A percentile compares a stretch with the other conserved stretches of the same genome.
phyloP scores from a whole-genome alignment of 192 early-diverging fungal genomes.

The Endogone sp. region DNA sequence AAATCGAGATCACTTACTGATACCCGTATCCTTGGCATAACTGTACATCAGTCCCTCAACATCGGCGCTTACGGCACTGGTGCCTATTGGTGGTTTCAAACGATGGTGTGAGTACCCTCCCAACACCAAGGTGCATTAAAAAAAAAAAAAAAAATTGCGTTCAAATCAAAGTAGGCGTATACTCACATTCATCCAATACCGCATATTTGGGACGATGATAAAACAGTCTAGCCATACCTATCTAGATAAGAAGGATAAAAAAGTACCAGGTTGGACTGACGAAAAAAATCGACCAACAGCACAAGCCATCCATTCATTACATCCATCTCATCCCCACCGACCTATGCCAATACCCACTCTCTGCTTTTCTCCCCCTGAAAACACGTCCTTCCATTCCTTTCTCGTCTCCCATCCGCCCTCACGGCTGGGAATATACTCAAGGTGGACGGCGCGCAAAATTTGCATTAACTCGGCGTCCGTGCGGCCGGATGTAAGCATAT shows the following conservation, averaged over 20 bases:
- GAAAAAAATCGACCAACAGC: no score
- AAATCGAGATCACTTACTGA: conserved; percentile 65
- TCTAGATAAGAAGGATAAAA: conserved; percentile 31
- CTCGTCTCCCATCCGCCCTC: conserved; percentile 89
- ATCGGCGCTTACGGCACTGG: conserved; percentile 84
- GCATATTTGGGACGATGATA: conserved; percentile 96
- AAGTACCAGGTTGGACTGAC: no score
- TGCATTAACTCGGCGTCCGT: conserved; percentile 79
- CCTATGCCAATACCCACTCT: conserved; percentile 40
- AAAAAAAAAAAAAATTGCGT: background rate
- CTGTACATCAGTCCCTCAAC: conserved; percentile 90
- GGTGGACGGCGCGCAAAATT: conserved; percentile 81
- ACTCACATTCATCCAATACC: conserved; percentile 94
- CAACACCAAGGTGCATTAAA: background rate
- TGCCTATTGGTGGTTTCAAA: conserved; percentile 14
- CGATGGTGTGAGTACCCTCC: no score
- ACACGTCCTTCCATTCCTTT: conserved; percentile 89
- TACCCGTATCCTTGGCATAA: conserved; percentile 75
- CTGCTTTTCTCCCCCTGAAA: conserved; percentile 96
- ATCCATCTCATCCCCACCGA: background rate
- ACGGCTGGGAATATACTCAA: conserved; percentile 73
- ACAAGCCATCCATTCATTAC: background rate
- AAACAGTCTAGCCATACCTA: conserved; percentile 94
- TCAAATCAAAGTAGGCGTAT: background rate
- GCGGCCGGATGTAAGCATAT: conserved; percentile 69